phyloP scores from a whole-genome alignment of 2,329 filamentous ascomycete genomes.

The Talaromyces amestolkiae region DNA sequence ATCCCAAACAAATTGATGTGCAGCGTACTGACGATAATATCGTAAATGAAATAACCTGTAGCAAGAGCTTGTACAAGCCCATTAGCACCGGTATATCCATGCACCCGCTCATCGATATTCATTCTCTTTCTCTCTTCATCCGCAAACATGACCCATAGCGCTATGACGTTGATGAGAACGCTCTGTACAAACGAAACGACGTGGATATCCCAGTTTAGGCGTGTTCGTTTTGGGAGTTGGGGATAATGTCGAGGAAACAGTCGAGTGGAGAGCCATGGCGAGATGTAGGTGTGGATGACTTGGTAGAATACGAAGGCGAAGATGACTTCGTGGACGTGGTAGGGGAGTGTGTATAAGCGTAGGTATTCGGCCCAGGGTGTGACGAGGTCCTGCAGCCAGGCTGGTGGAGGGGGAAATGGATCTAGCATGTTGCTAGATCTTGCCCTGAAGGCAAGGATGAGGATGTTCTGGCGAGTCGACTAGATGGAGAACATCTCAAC shows the following conservation, averaged over 20 bases:
- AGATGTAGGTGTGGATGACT: conserved; percentile 52
- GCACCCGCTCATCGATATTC: conserved; percentile 54
- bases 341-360: conserved; percentile 54
- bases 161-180: conserved; percentile 54
- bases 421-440: conserved; percentile 39
- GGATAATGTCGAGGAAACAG: conserved; percentile 57
- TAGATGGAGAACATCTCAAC: neutral
- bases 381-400: conserved; percentile 48
- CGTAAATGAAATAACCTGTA: conserved; percentile 64
- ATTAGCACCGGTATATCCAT: conserved; percentile 59
- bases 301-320: conserved; percentile 58
- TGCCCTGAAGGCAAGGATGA: neutral
- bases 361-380: conserved; percentile 53
- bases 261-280: conserved; percentile 53
- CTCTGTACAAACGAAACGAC: conserved; percentile 62
- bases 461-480: neutral
- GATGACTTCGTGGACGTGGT: conserved; percentile 62
- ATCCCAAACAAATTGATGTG: conserved; percentile 59
- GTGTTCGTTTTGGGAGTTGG: conserved; percentile 54
- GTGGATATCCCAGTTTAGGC: conserved; percentile 66
- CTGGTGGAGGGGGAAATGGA: conserved; percentile 49
- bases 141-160: conserved; percentile 57
- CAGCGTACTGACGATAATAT: conserved; percentile 56
- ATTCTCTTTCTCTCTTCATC: conserved; percentile 58
- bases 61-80: conserved; percentile 61